Base-by-base conservation (phyloP, 352 stramenopile genomes). In the Phytophthora hybrid region DNA sequence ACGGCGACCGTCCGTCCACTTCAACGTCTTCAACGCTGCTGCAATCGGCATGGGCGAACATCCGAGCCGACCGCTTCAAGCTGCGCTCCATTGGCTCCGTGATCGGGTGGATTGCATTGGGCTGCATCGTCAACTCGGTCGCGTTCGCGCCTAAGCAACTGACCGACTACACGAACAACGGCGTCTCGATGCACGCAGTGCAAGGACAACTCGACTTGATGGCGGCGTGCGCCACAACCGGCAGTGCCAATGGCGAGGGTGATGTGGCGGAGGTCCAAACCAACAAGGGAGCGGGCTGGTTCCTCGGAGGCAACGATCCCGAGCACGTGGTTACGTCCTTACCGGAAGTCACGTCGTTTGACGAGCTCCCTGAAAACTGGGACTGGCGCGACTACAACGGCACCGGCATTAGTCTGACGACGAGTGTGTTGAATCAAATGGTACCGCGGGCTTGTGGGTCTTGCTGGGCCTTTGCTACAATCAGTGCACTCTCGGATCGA, bases 391-490 rank as follows among this genome's bases (percentile, higher is more conserved):
- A 94, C 73, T 92, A 84, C 78, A 94, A 93, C 55, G 77, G 82
- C 67, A 94, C 88, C 37, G 88, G 85, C n/a, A 83, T 94, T 47
- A 87, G 83, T 46, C 66, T 94, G 21, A 90, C 86, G 6, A 94
- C 88, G 0, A 90, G 81, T 29, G 82, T 93, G 26, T 69, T 91
- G 77, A 94, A 94, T 54, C 88, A 94, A 79, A 94, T 94, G 85
- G 81, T 87, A 19, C 88, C 88, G 5, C 87, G 87, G 34, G 76
- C 88, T 7, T 94, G 88, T 49, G 88, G 88, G 26, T 94, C 88
- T 19, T 94, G 88, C 74, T 94, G 88, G 88, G 88, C 88, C 21
- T 93, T 94, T 19, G 84, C 80, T 23, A 94, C 88, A 0, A 64
- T 89, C 23, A 93, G 84, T 23, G 79, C 88, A 32, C 62, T 94